Conservation (phyloP, 1,284 basidiomycete species). For the Sporisorium graminicola region DNA sequence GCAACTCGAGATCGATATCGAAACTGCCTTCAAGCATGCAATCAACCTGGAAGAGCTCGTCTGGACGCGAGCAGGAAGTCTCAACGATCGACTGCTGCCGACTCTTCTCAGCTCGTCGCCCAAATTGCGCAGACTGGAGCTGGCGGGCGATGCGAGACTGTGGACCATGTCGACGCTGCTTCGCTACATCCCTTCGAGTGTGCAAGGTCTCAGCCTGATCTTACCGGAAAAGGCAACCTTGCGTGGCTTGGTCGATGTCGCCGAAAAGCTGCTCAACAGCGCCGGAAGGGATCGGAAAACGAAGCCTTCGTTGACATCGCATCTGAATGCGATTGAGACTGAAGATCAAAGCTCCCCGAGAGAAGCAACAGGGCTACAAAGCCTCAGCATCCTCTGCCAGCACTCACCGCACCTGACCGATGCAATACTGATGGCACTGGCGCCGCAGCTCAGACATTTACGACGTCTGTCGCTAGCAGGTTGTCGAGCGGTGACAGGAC, state of each 20-base stretch:
- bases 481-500: slow-evolving; percentile 57
- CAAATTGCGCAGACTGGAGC: slow-evolving; percentile 50
- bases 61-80: slow-evolving; percentile 66
- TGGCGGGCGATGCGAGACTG: slow-evolving; percentile 59
- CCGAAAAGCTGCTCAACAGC: slow-evolving; percentile 24
- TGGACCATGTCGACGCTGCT: slow-evolving; percentile 56
- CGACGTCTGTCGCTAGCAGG: slow-evolving; percentile 58
- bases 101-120: slow-evolving; percentile 36
- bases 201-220: slow-evolving; percentile 43
- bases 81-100: slow-evolving; percentile 60
- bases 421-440: slow-evolving; percentile 38
- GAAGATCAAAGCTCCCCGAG: background rate
- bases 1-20: slow-evolving; percentile 55
- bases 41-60: slow-evolving; percentile 51
- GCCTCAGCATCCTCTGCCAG: slow-evolving; percentile 50
- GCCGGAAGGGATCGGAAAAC: background rate
- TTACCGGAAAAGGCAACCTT: slow-evolving; percentile 45
- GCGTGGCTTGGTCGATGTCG: slow-evolving; percentile 38
- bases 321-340: background rate
- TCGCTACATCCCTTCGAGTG: slow-evolving; percentile 24
- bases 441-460: slow-evolving; percentile 46
- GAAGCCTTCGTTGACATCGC: slow-evolving; percentile 3
- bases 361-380: slow-evolving; percentile 25
- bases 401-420: slow-evolving; percentile 60
- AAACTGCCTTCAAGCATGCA: slow-evolving; percentile 39